Conservation (phyloP, 2,329 filamentous ascomycete genomes). For the Penicillium sp. region DNA sequence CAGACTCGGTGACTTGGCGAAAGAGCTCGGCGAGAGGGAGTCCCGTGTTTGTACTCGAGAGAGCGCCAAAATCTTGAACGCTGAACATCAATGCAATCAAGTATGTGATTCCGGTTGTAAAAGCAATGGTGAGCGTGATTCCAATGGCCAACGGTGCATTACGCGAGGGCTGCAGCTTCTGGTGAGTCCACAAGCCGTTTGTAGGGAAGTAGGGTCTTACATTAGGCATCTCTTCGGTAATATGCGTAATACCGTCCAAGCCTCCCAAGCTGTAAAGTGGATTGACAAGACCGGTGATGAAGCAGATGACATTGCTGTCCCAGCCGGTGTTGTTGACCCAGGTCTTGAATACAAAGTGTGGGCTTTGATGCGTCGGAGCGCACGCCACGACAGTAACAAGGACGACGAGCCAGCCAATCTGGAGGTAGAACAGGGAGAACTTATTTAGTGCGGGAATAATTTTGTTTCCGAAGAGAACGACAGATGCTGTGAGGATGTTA, state of each 20-base stretch:
- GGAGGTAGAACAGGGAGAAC: constrained; percentile 18
- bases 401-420: constrained; percentile 15
- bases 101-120: constrained; percentile 10
- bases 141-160: constrained; percentile 14
- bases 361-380: constrained; percentile 15
- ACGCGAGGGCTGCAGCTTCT: constrained; percentile 12
- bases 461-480: constrained; percentile 14
- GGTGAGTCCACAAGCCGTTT: neutral
- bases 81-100: constrained; percentile 17
- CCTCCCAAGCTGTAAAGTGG: constrained; percentile 14
- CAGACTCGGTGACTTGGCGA: constrained; percentile 11
- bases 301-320: constrained; percentile 17
- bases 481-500: constrained; percentile 8
- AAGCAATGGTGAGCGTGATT: constrained; percentile 11
- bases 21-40: constrained; percentile 14
- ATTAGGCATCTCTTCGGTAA: constrained; percentile 17
- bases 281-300: constrained; percentile 18
- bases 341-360: constrained; percentile 11
- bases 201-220: neutral
- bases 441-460: constrained; percentile 15
- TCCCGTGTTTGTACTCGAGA: constrained; percentile 8
- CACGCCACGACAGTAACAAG: constrained; percentile 17
- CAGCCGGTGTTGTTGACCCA: constrained; percentile 20
- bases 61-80: constrained; percentile 11
- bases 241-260: constrained; percentile 11